Percentiles rank a stretch among this genome's conserved stretches.
phyloP scores from a whole-genome alignment of 257 asterid genomes.

The Scutellaria galericulata region DNA sequence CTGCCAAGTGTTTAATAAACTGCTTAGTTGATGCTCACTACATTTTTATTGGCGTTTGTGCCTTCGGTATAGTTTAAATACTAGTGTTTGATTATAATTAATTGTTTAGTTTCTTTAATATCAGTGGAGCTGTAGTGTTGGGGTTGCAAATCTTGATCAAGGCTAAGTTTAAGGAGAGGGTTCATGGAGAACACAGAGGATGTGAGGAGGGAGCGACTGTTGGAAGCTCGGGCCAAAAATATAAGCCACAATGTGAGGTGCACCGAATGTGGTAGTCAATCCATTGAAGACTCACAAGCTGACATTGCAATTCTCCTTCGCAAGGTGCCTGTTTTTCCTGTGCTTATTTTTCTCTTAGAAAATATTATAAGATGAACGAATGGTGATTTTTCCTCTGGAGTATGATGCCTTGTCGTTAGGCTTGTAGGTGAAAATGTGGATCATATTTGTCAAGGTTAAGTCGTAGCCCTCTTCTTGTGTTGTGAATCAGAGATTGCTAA shows the following conservation, averaged over 20 bases:
- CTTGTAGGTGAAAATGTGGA: constrained; percentile 6
- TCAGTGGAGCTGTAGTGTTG: constrained; percentile 14
- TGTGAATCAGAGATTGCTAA: not conserved
- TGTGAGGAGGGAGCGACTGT: constrained; percentile 60
- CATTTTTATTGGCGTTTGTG: not conserved
- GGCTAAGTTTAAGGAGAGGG: constrained; percentile 15
- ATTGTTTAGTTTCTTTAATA: not conserved
- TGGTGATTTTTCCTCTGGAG: constrained; percentile 1
- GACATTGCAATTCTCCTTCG: constrained; percentile 89
- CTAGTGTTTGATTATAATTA: not conserved
- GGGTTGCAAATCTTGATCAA: constrained; percentile 20
- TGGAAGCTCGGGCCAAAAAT: constrained; percentile 89
- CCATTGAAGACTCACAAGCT: constrained; percentile 97
- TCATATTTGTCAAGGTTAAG: constrained; percentile 2
- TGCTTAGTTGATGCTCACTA: constrained; percentile 27
- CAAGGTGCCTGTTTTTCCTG: constrained; percentile 52
- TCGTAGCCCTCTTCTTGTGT: not conserved
- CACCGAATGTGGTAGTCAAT: constrained; percentile 96
- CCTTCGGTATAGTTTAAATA: not conserved
- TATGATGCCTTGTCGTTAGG: constrained; percentile 12
- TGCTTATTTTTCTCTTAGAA: not conserved
- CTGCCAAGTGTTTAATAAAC: constrained; percentile 38
- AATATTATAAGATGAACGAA: constrained; percentile 17
- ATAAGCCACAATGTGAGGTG: constrained; percentile 96
- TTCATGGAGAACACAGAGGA: constrained; percentile 70